Percentiles rank a stretch among this genome's conserved stretches.
These are phyloP conservation scores for Eremothecium sinecaudum DNA, from an alignment of 1,139 yeast species.

Conservation along the genomic window DNA sequence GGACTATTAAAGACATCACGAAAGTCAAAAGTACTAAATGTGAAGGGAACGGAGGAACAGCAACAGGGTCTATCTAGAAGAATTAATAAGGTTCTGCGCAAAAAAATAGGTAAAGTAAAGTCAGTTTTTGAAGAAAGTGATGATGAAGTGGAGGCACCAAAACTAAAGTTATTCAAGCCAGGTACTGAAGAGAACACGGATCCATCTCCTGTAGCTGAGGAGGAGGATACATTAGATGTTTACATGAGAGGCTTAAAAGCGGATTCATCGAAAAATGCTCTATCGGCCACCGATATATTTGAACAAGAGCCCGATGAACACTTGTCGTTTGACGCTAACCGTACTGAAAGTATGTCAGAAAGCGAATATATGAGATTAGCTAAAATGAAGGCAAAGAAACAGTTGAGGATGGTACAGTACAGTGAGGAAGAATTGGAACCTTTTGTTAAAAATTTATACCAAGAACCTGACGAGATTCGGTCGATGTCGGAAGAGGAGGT, in stretches of 20 bases:
- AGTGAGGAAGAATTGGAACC: slow-evolving; percentile 40
- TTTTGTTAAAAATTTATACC: slow-evolving; percentile 56
- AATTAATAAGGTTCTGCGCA: neutral
- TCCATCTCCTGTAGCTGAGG: slow-evolving; percentile 6
- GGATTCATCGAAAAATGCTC: neutral
- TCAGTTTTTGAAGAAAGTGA: slow-evolving; percentile 27
- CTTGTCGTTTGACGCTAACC: neutral
- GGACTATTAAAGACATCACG: slow-evolving; percentile 31
- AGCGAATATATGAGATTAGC: slow-evolving; percentile 29
- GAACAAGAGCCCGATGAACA: slow-evolving; percentile 11
- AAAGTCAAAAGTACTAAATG: slow-evolving; percentile 32
- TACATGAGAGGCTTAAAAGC: slow-evolving; percentile 22
- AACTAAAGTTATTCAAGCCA: slow-evolving; percentile 16
- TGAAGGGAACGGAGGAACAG: slow-evolving; percentile 31
- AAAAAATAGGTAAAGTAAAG: slow-evolving; percentile 6
- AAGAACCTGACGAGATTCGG: slow-evolving; percentile 49
- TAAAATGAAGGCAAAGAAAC: slow-evolving; percentile 36
- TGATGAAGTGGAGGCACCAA: slow-evolving; percentile 19
- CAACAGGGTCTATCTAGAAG: slow-evolving; percentile 5
- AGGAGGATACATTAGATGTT: slow-evolving; percentile 25
- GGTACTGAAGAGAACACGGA: neutral
- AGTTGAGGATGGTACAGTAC: slow-evolving; percentile 40
- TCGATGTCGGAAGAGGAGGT: slow-evolving; percentile 44
- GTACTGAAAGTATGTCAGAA: slow-evolving; percentile 6
- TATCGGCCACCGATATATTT: slow-evolving; percentile 7